Evolutionary conservation across 257 asterid species (phyloP), one percentile per base, ranked within the genome.

Genomic region (Nicotiana sylvestris): DNA sequence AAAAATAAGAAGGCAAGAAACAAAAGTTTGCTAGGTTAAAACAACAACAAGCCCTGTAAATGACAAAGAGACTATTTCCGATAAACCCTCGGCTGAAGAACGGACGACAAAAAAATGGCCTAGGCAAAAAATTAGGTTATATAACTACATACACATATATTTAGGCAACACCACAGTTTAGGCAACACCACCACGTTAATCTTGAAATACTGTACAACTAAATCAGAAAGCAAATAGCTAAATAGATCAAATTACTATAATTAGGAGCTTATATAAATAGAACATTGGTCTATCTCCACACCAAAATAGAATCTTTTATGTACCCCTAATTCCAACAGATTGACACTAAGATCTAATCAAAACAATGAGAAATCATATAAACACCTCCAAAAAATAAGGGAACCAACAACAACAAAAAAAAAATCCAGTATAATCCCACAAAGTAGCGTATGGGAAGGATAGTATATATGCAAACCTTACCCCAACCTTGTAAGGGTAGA

Each of bases 361-460:
- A 10, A 62, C 65, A n/a, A n/a, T 60, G 30, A 60, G 32, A 60
- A 60, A 60, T 18, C 27, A 12, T 6, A 3, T 6, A 13, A 1
- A 49, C 62, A 74, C 25, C 58, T 46, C 80, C 43, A 51, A 0
- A 51, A 29, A 13, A 74, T 27, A 76, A 76, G 7, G 9, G 51
- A 0, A 43, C 0, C 12, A 43, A 2, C 51, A 43, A 8, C 51
- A 43, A 43, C 51, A 35, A 33, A 32, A 21, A 21, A 21, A 21
- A 21, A 32, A 32, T 32, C 33, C 3, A 0, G 4, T 32, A 2
- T 32, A 32, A 32, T 2, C 33, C 33, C 33, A 32, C 3, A 2
- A 3, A 33, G 5, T 33, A 4, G 1, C 1, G 6, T 4, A 1
- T 4, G 1, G 5, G 4, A 4, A 33, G 0, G 0, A 4, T 33